Evolutionary conservation across 352 stramenopile species (phyloP).

Genomic region (Albugo laibachii): DNA sequence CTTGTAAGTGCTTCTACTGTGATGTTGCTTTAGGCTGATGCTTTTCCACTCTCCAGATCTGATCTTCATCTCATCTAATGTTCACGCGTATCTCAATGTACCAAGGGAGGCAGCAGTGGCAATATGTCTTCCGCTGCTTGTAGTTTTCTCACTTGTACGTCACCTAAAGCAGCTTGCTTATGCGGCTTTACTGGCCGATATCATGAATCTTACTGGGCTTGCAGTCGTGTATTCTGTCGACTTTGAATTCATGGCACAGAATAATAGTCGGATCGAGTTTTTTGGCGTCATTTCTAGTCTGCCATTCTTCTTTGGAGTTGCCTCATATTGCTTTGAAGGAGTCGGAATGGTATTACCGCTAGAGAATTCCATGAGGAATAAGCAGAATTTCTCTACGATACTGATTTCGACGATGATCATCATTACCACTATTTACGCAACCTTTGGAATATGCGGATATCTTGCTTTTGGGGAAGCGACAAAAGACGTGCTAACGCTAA

Average conservation of each 20-base stretch:
- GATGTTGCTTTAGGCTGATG: not conserved
- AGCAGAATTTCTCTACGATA: slow-evolving; percentile 47
- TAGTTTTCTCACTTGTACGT: slow-evolving; percentile 62
- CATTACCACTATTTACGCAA: slow-evolving; percentile 73
- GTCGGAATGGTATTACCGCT: slow-evolving; percentile 77
- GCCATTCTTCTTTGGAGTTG: slow-evolving; percentile 77
- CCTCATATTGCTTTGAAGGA: slow-evolving; percentile 83
- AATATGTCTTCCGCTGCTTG: slow-evolving; percentile 38
- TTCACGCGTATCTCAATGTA: slow-evolving; percentile 45
- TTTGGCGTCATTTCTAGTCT: slow-evolving; percentile 36
- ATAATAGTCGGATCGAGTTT: slow-evolving; percentile 29
- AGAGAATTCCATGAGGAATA: slow-evolving; percentile 72
- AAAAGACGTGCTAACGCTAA: slow-evolving; percentile 78
- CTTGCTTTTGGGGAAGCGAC: slow-evolving; percentile 68
- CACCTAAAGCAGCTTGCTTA: slow-evolving; percentile 79
- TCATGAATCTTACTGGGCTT: slow-evolving; percentile 74
- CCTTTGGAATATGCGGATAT: slow-evolving; percentile 77
- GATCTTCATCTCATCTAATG: slow-evolving; percentile 83
- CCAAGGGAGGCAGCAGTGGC: slow-evolving; percentile 30
- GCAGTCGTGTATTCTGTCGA: slow-evolving; percentile 69
- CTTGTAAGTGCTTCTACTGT: slow-evolving; percentile 23
- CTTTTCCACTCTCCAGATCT: slow-evolving; percentile 22
- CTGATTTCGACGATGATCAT: slow-evolving; percentile 50
- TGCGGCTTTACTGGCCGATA: slow-evolving; percentile 75
- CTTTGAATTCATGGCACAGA: slow-evolving; percentile 38